Percentiles rank a stretch among this genome's conserved stretches.
Evolutionary conservation across 768 basidiomycete genomes (phyloP).

Genomic region (Tephrocybe sp.): DNA sequence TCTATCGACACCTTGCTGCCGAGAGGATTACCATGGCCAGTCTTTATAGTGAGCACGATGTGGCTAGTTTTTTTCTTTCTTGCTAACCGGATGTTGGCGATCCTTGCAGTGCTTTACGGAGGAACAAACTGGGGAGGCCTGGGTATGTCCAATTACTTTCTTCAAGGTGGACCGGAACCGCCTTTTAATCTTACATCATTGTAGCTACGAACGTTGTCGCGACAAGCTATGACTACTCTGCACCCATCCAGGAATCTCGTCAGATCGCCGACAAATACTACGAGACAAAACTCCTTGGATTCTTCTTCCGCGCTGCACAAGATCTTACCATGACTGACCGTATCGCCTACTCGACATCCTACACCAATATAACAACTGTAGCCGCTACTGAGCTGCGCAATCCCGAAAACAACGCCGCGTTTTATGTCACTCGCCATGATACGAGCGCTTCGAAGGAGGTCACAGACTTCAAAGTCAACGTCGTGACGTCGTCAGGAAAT

Average conservation of each 20-base stretch:
- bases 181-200: not conserved
- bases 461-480: constrained; percentile 7
- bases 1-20: constrained; percentile 9
- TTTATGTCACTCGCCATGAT: constrained; percentile 6
- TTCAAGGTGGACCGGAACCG: not conserved
- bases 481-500: constrained; percentile 8
- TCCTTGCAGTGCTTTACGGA: constrained; percentile 6
- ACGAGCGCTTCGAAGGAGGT: constrained; percentile 5
- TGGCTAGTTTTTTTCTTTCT: too few species aligned
- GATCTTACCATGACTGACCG: constrained; percentile 12
- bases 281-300: constrained; percentile 7
- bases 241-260: constrained; percentile 9
- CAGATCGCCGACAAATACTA: constrained; percentile 10
- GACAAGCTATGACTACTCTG: constrained; percentile 11
- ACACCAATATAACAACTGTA: constrained; percentile 3
- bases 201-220: constrained; percentile 9
- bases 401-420: constrained; percentile 1
- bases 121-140: constrained; percentile 12
- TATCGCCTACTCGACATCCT: constrained; percentile 6
- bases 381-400: constrained; percentile 11
- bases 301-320: constrained; percentile 11
- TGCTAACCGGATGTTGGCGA: too few species aligned
- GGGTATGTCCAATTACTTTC: not conserved
- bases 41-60: not conserved
- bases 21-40: constrained; percentile 12